phyloP scores from a whole-genome alignment of 176 grass and related monocot species.

The Bonia amplexicaulis region DNA sequence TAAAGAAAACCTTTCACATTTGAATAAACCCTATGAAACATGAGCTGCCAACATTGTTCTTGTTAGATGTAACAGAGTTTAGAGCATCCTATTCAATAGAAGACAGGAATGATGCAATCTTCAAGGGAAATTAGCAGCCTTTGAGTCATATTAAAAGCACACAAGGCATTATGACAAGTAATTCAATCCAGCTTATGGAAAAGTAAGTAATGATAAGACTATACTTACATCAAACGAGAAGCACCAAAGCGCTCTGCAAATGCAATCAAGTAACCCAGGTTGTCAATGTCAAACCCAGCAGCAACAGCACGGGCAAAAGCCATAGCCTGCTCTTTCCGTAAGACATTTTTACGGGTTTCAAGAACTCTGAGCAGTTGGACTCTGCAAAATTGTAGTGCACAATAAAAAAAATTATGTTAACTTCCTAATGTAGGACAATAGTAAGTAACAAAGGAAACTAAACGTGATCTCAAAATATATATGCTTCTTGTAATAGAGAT shows the following conservation, averaged over 20 bases:
- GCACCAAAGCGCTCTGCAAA: constrained; percentile 84
- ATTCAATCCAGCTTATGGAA: neutral
- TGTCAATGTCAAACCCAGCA: constrained; percentile 91
- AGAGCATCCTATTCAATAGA: neutral
- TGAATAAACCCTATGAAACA: constrained; percentile 6
- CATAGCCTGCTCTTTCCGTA: constrained; percentile 97
- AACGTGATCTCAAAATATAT: neutral
- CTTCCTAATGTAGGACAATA: neutral
- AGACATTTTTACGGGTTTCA: constrained; percentile 78
- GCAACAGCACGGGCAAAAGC: constrained; percentile 88
- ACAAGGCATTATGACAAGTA: neutral
- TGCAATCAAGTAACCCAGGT: constrained; percentile 58
- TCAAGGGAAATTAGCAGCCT: neutral
- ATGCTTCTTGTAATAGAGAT: constrained; percentile 6
- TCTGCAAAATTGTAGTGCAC: constrained; percentile 45
- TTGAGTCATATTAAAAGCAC: neutral
- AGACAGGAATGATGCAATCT: neutral
- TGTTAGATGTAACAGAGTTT: neutral
- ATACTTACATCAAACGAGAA: constrained; percentile 69
- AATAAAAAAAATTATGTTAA: neutral
- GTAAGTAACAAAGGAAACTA: constrained; percentile 5
- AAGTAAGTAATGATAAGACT: neutral
- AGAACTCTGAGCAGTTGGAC: constrained; percentile 90
- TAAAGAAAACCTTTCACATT: neutral
- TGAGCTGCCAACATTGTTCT: neutral